Evolutionary conservation across 139 green algal species (phyloP).

Genomic region (Raphidocelis subcapitata): DNA sequence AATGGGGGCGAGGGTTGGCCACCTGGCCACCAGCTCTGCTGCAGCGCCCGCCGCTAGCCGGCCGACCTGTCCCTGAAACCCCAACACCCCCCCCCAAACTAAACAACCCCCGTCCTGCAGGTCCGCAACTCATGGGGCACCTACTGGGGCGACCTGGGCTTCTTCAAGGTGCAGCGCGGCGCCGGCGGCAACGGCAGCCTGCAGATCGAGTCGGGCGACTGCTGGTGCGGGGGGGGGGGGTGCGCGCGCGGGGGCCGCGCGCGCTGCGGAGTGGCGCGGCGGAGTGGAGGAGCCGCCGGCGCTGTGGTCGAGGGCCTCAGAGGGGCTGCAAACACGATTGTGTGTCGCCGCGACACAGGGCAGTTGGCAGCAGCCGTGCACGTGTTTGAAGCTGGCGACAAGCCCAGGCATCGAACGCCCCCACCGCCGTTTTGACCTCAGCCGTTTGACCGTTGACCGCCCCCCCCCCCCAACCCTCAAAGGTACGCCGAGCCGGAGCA

Average conservation of each 20-base stretch:
- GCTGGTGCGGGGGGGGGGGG: conserved; percentile 27
- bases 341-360: no score
- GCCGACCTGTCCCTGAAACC: not conserved
- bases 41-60: not conserved
- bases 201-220: conserved; percentile 54
- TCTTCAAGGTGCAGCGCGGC: conserved; percentile 42
- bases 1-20: no score
- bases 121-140: conserved; percentile 53
- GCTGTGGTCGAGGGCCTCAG: no score
- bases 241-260: not conserved
- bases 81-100: not conserved
- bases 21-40: no score
- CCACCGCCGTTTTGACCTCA: no score
- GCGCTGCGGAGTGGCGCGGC: no score
- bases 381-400: no score
- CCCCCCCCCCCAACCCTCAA: not conserved
- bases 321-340: no score
- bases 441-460: no score
- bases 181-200: conserved; percentile 28
- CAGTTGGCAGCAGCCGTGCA: no score
- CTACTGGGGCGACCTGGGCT: conserved; percentile 40
- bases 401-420: no score
- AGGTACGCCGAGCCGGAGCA: conserved; percentile 39
- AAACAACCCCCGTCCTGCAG: not conserved
- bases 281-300: no score